phyloP scores from a whole-genome alignment of 768 basidiomycete species.

The Russula brevipes region DNA sequence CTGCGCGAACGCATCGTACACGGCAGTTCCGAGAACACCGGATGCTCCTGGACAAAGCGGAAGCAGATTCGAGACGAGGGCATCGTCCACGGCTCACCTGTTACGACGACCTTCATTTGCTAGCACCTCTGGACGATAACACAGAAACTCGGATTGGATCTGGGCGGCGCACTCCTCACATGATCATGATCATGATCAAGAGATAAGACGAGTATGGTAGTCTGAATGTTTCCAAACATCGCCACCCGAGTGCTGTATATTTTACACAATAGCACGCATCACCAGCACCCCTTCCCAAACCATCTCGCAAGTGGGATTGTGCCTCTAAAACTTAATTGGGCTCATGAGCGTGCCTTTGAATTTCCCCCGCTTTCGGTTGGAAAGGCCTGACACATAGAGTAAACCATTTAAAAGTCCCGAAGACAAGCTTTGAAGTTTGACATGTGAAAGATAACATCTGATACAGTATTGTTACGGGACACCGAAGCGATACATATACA shows the following conservation, averaged over 20 bases:
- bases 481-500: neutral
- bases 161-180: too few species aligned
- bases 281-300: too few species aligned
- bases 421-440: neutral
- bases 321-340: too few species aligned
- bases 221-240: too few species aligned
- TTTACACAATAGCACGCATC: too few species aligned
- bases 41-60: constrained; percentile 63
- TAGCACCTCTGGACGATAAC: neutral
- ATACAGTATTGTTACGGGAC: constrained; percentile 3
- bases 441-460: neutral
- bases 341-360: too few species aligned
- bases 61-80: neutral
- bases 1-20: constrained; percentile 58
- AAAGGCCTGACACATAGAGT: too few species aligned
- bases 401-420: neutral
- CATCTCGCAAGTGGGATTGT: too few species aligned
- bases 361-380: too few species aligned
- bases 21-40: constrained; percentile 81
- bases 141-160: neutral
- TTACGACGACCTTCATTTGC: constrained; percentile 49
- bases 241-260: too few species aligned
- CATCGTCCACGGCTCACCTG: constrained; percentile 36
- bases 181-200: too few species aligned
- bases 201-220: too few species aligned